phyloP scores from a whole-genome alignment of 345 rosid species.

The Eucalyptus dawsonii region DNA sequence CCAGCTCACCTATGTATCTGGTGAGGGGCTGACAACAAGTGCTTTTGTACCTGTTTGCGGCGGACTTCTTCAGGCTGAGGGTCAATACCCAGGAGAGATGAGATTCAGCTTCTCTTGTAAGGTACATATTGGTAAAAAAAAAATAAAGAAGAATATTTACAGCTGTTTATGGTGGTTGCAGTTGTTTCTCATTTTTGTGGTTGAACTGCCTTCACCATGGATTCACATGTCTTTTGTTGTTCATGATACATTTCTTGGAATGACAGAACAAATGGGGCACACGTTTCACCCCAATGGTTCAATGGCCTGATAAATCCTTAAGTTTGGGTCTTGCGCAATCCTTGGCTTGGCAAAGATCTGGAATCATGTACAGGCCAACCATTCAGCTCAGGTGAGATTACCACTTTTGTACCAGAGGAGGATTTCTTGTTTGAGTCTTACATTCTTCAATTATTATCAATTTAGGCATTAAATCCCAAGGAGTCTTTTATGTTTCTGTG shows the following conservation, averaged over 20 bases:
- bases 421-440: not conserved
- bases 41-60: slow-evolving; percentile 78
- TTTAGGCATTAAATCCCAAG: not conserved
- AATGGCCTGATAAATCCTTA: slow-evolving; percentile 90
- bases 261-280: slow-evolving; percentile 87
- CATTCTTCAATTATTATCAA: not conserved
- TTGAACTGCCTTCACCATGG: not conserved
- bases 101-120: slow-evolving; percentile 80
- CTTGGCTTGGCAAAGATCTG: slow-evolving; percentile 91
- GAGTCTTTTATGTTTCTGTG: not conserved
- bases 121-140: slow-evolving; percentile 18
- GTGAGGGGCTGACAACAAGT: slow-evolving; percentile 88
- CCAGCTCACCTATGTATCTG: slow-evolving; percentile 77
- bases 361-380: slow-evolving; percentile 78
- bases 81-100: slow-evolving; percentile 99
- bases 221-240: not conserved
- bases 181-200: not conserved
- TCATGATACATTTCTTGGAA: not conserved
- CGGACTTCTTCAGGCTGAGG: slow-evolving; percentile 94
- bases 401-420: not conserved
- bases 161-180: not conserved
- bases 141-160: not conserved
- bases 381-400: slow-evolving; percentile 60
- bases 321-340: slow-evolving; percentile 64
- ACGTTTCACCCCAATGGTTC: slow-evolving; percentile 70